phyloP scores from a whole-genome alignment of 2,329 filamentous ascomycete genomes.

The Tolypocladium guangdongense region DNA sequence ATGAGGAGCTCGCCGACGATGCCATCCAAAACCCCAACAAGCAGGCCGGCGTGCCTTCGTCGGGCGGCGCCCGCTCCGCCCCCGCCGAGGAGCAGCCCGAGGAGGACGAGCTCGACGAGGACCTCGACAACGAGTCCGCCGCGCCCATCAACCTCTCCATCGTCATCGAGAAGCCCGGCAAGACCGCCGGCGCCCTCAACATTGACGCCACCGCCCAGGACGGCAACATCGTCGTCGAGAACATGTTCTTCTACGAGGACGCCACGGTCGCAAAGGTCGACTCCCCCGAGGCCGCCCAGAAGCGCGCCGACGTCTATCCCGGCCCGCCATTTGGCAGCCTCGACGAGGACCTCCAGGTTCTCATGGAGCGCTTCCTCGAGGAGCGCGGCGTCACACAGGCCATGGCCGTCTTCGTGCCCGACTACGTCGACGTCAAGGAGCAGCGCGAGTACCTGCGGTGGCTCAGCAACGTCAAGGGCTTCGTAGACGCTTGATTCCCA shows the following conservation, averaged over 20 bases:
- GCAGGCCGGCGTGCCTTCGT: conserved; percentile 44
- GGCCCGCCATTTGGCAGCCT: conserved; percentile 90
- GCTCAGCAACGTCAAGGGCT: conserved; percentile 78
- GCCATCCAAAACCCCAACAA: conserved; percentile 41
- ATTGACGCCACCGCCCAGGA: conserved; percentile 82
- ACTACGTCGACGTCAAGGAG: conserved; percentile 98
- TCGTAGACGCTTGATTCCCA: conserved; percentile 56
- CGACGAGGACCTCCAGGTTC: conserved; percentile 87
- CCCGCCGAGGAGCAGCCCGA: conserved; percentile 34
- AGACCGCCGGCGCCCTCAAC: conserved; percentile 60
- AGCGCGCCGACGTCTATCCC: conserved; percentile 68
- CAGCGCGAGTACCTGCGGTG: conserved; percentile 92
- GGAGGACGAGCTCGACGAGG: conserved; percentile 39
- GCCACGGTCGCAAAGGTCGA: conserved; percentile 65
- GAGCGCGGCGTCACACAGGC: conserved; percentile 84
- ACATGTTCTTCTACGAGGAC: conserved; percentile 79
- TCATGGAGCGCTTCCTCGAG: conserved; percentile 88
- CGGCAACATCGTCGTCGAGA: conserved; percentile 77
- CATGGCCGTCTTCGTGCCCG: conserved; percentile 81
- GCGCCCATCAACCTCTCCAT: conserved; percentile 80
- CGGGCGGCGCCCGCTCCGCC: conserved; percentile 36
- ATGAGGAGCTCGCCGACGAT: conserved; percentile 27
- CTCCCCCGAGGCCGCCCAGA: conserved; percentile 66
- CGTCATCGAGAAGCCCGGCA: conserved; percentile 75
- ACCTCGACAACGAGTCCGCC: conserved; percentile 41